These are phyloP conservation scores for Alternaria incomplexa DNA, from an alignment of 2,329 filamentous ascomycete species.

Conservation along the genomic window DNA sequence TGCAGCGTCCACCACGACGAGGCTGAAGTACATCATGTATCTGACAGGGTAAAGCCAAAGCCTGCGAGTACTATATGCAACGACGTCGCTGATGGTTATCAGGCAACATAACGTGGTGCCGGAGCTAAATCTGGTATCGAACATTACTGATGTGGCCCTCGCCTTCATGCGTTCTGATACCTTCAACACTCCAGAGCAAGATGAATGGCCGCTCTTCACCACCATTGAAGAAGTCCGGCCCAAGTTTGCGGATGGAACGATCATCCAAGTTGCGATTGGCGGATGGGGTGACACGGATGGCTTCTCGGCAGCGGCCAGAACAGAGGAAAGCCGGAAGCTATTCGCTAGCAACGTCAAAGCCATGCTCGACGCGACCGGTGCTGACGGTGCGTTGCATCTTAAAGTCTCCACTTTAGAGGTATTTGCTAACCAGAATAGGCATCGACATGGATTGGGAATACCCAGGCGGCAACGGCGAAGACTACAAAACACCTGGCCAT, in stretches of 20 bases:
- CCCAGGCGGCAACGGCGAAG: constrained; percentile 69
- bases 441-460: constrained; percentile 72
- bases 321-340: constrained; percentile 52
- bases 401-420: accelerated
- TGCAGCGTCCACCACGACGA: background rate
- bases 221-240: constrained; percentile 30
- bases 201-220: constrained; percentile 36
- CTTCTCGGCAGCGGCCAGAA: constrained; percentile 65
- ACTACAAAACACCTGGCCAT: constrained; percentile 63
- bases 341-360: constrained; percentile 70
- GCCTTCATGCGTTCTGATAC: constrained; percentile 40
- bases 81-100: background rate
- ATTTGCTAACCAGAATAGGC: constrained; percentile 1
- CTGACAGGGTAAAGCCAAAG: background rate
- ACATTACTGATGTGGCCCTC: constrained; percentile 37
- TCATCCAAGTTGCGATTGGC: constrained; percentile 68
- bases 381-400: constrained; percentile 60
- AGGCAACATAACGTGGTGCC: constrained; percentile 41
- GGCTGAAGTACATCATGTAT: constrained; percentile 2
- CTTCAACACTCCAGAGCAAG: constrained; percentile 31
- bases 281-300: constrained; percentile 74
- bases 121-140: constrained; percentile 14
- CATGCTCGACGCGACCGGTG: constrained; percentile 65
- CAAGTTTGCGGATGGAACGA: constrained; percentile 51
- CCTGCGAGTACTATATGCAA: accelerated